Evolutionary conservation across 306 rosid genomes (phyloP), one percentile per base, ranked within the genome.

Genomic region (Lagenaria siceraria): DNA sequence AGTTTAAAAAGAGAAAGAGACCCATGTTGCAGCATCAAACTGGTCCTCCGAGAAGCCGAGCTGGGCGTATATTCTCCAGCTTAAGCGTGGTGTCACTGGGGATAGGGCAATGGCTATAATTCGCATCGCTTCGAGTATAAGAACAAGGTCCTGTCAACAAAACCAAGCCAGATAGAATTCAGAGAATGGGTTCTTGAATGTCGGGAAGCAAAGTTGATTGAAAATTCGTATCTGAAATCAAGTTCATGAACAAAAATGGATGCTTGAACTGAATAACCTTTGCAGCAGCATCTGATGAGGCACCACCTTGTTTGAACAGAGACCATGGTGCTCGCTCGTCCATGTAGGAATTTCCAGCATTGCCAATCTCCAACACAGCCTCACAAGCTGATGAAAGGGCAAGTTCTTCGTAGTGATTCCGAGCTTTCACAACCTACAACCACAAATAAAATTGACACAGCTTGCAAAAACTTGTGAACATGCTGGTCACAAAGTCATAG

Each of bases 321-420:
- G 91, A 92, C 98, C 98, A 92, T 8, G 98, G 97, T 1, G 98
- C 97, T 64, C 82, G 90, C 56, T 86, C 97, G 76, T 94, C 91
- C 92, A 95, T 89, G 82, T 90, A 92, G 54, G 78, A 83, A 84
- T 95, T 95, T 74, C 98, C 98, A 42, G 83, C 90, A 89, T 90
- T 89, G 27, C 95, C 94, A 33, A 95, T 92, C 86, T 90, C 97
- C 63, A 92, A 72, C 75, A 92, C 88, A 83, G 96, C 90, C 85
- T 92, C 98, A 82, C 97, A 92, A 76, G 98, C 98, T 18, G 95
- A 87, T 63, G 98, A 89, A 76, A 89, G 70, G n/a, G 92, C 82
- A 79, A 95, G 96, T 46, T 83, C 81, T 86, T 84, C 96, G 72
- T 90, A 95, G 77, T 89, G 84, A 69, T 83, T 68, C 58, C 81